A percentile compares a stretch with the other conserved stretches of the same genome.
phyloP scores from a whole-genome alignment of 345 rosid species.

The Dipteronia dyeriana region DNA sequence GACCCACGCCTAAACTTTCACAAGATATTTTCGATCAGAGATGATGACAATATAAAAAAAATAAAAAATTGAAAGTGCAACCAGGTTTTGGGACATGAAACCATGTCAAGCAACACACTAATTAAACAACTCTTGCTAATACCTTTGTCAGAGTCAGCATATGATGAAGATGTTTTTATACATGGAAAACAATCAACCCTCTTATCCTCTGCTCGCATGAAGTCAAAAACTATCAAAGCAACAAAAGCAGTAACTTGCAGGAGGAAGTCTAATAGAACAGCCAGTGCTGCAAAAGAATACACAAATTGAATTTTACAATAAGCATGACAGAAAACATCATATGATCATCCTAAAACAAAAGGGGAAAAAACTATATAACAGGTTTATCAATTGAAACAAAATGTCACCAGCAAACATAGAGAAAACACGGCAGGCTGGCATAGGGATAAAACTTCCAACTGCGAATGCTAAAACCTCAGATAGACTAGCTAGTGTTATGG shows the following conservation, averaged over 20 bases:
- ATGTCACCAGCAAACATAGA: conserved; percentile 96
- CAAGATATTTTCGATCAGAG: conserved; percentile 28
- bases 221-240: conserved; percentile 89
- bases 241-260: conserved; percentile 98
- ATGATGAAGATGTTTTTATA: conserved; percentile 48
- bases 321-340: conserved; percentile 8
- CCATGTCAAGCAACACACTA: conserved; percentile 6
- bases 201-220: conserved; percentile 68
- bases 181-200: conserved; percentile 96
- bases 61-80: conserved; percentile 6
- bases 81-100: neutral
- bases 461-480: conserved; percentile 96
- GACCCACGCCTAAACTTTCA: conserved; percentile 58
- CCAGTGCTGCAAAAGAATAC: conserved; percentile 71
- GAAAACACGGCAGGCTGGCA: conserved; percentile 98
- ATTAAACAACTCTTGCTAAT: conserved; percentile 18
- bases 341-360: neutral
- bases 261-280: conserved; percentile 92
- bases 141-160: conserved; percentile 73
- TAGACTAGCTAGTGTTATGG: conserved; percentile 95
- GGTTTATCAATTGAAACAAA: conserved; percentile 6
- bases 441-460: conserved; percentile 89
- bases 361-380: neutral
- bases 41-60: conserved; percentile 14
- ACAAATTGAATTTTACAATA: conserved; percentile 20